Conservation (phyloP, 345 rosid genomes). For the Stellera chamaejasme region DNA sequence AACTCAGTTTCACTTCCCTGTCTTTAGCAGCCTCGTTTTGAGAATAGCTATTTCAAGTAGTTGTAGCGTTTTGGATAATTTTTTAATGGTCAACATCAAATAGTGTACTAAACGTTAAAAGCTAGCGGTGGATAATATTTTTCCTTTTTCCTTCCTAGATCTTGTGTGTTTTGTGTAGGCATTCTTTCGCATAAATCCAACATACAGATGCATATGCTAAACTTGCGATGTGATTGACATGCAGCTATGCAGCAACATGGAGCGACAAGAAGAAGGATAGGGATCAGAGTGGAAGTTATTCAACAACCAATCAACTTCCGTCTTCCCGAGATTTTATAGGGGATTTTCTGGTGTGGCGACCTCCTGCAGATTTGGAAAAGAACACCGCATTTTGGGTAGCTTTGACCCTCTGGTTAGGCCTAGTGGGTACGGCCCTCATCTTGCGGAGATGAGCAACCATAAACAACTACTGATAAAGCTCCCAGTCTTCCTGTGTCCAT, state of each 20-base stretch:
- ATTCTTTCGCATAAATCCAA: too few relatives aligned
- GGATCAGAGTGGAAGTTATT: conserved; percentile 33
- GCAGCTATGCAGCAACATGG: conserved; percentile 92
- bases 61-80: too few relatives aligned
- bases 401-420: conserved; percentile 69
- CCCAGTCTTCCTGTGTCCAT: conserved; percentile 12
- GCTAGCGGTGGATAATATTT: too few relatives aligned
- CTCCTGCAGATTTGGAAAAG: conserved; percentile 58
- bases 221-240: neutral
- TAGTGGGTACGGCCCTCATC: conserved; percentile 81
- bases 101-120: too few relatives aligned
- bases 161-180: too few relatives aligned
- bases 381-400: conserved; percentile 66
- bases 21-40: too few relatives aligned
- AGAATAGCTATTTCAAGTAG: too few relatives aligned
- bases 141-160: too few relatives aligned
- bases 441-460: conserved; percentile 43
- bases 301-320: conserved; percentile 63
- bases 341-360: conserved; percentile 76
- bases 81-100: too few relatives aligned
- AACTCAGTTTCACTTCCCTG: too few relatives aligned
- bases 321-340: conserved; percentile 59
- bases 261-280: conserved; percentile 61
- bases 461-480: neutral
- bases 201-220: too few relatives aligned